phyloP scores from a whole-genome alignment of 2,329 filamentous ascomycete genomes.

The Orbilia blumenaviensis region DNA sequence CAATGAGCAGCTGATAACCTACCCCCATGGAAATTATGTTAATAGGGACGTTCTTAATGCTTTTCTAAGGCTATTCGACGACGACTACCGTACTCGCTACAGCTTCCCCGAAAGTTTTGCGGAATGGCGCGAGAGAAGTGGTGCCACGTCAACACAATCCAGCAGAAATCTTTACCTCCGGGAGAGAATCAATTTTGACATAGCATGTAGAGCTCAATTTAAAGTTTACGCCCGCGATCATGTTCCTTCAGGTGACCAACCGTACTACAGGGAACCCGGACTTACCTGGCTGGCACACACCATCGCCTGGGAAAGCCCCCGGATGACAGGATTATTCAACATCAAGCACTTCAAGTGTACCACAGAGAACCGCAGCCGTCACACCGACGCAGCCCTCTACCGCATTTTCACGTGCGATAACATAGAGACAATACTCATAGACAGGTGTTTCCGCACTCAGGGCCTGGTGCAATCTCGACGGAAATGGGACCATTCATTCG shows the following conservation, averaged over 20 bases:
- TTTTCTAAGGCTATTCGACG: not conserved
- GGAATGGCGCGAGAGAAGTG: not conserved
- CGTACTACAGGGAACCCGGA: not conserved
- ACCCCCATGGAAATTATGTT: not conserved
- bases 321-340: not conserved
- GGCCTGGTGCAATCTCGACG: not conserved
- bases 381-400: not conserved
- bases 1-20: not conserved
- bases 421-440: not conserved
- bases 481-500: not conserved
- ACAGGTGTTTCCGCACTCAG: not conserved
- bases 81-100: not conserved
- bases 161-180: not conserved
- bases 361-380: not conserved
- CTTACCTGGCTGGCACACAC: not conserved
- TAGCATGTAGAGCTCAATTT: too few relatives aligned
- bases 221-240: not conserved
- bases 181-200: not conserved
- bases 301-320: not conserved
- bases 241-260: not conserved
- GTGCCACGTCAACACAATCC: not conserved
- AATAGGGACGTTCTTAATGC: not conserved
- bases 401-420: not conserved
- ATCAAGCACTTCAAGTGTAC: not conserved
- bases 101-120: not conserved